These are phyloP conservation scores for Coemansia sp. DNA, from an alignment of 192 early-diverging fungal genomes.

Conservation along the genomic window DNA sequence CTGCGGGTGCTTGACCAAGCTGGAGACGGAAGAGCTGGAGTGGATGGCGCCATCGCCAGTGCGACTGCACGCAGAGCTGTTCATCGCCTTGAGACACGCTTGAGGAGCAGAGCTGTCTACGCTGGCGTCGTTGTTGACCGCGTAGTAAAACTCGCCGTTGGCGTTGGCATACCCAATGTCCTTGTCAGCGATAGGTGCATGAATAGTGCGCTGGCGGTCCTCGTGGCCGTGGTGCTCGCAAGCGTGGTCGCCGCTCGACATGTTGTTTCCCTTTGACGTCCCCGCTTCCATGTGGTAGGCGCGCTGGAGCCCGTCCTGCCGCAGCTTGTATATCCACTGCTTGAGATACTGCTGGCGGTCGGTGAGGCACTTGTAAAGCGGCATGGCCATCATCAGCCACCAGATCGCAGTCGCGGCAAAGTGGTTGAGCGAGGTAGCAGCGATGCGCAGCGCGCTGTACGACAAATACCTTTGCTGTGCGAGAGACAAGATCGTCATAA, in stretches of 20 bases:
- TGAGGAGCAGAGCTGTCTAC: not conserved
- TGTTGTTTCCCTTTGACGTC: not conserved
- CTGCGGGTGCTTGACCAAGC: not conserved
- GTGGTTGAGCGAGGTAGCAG: slow-evolving; percentile 39
- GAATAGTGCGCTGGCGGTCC: not conserved
- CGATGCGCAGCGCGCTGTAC: slow-evolving; percentile 14
- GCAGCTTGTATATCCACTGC: slow-evolving; percentile 29
- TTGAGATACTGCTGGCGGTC: slow-evolving; percentile 22
- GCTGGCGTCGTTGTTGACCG: not conserved
- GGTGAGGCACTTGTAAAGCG: slow-evolving; percentile 33
- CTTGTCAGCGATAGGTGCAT: not conserved
- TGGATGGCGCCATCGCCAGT: not conserved
- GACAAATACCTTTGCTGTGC: slow-evolving; percentile 20
- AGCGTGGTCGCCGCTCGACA: not conserved
- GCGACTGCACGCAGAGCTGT: not conserved
- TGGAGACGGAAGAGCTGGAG: not conserved
- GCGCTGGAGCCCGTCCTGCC: slow-evolving; percentile 35
- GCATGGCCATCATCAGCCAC: slow-evolving; percentile 49
- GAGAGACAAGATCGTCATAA: slow-evolving; percentile 20
- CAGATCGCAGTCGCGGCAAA: slow-evolving; percentile 35
- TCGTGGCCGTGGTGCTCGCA: not conserved
- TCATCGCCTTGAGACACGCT: not conserved
- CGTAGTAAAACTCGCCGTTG: slow-evolving; percentile 6
- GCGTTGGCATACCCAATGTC: not conserved
- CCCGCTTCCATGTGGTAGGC: slow-evolving; percentile 23